Evolutionary conservation across 345 rosid species (phyloP).

Genomic region (Sonneratia alba): DNA sequence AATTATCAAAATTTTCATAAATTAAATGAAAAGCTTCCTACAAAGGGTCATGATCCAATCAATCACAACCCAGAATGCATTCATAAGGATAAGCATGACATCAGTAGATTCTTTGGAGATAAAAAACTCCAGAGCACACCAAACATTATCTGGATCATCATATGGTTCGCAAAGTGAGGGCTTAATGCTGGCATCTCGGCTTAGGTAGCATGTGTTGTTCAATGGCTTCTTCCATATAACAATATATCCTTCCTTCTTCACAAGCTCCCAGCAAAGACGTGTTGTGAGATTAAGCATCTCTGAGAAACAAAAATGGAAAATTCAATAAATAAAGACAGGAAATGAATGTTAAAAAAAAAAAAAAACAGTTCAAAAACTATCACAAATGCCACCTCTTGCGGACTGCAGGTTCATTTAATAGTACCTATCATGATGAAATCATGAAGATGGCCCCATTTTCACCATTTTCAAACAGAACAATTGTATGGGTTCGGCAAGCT

Average conservation of each 20-base stretch:
- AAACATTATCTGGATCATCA: slow-evolving; percentile 81
- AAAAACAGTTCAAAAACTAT: not conserved
- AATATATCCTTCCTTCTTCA: slow-evolving; percentile 91
- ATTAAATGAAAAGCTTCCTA: not conserved
- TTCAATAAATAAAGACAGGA: not conserved
- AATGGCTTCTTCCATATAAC: slow-evolving; percentile 87
- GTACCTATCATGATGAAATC: not conserved
- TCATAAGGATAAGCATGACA: not conserved
- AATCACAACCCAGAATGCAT: not conserved
- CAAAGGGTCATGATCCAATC: not conserved
- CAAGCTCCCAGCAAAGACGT: slow-evolving; percentile 86
- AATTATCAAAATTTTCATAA: not conserved
- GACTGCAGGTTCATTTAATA: not conserved
- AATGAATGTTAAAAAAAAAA: not conserved
- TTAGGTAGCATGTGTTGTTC: slow-evolving; percentile 71
- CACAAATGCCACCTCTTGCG: not conserved
- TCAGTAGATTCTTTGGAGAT: not conserved
- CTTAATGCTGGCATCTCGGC: slow-evolving; percentile 45
- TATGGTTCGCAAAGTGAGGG: slow-evolving; percentile 71
- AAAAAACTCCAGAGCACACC: slow-evolving; percentile 31
- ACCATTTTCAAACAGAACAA: not conserved
- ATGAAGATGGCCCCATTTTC: not conserved
- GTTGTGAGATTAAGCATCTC: slow-evolving; percentile 36
- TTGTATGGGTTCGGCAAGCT: not conserved
- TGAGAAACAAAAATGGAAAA: slow-evolving; percentile 19